Percentiles rank a stretch among this genome's conserved stretches.
Evolutionary conservation across 2,329 filamentous ascomycete species (phyloP).

Genomic region (Arthrinium phaeospermum): DNA sequence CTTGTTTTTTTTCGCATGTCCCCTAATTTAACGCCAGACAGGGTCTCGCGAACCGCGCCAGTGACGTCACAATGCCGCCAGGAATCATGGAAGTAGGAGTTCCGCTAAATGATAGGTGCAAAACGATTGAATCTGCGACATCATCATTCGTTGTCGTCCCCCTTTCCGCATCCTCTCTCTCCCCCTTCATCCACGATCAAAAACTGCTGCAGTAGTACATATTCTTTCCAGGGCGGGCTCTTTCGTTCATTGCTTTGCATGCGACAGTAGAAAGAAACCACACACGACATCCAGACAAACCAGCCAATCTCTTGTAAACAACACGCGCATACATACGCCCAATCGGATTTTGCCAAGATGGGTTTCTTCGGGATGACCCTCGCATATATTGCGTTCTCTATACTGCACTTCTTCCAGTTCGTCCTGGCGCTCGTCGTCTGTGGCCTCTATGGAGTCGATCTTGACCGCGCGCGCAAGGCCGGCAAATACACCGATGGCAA

Average conservation of each 20-base stretch:
- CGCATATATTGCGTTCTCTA: slow-evolving; percentile 61
- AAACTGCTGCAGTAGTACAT: neutral
- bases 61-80: neutral
- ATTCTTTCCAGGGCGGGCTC: neutral
- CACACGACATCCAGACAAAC: neutral
- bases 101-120: neutral
- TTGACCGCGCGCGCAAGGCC: slow-evolving; percentile 58
- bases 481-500: slow-evolving; percentile 63
- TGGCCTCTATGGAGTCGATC: slow-evolving; percentile 77
- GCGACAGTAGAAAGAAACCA: neutral
- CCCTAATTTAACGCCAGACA: slow-evolving; percentile 10
- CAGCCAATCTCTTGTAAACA: slow-evolving; percentile 2
- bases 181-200: neutral
- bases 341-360: slow-evolving; percentile 41
- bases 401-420: slow-evolving; percentile 78
- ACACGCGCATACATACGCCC: neutral
- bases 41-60: slow-evolving; percentile 14
- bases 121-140: neutral
- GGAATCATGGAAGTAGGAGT: neutral
- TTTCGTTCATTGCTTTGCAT: neutral
- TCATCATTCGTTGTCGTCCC: neutral
- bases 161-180: slow-evolving; percentile 1
- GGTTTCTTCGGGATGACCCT: slow-evolving; percentile 49
- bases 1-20: neutral
- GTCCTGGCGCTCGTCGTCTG: slow-evolving; percentile 77